These are phyloP conservation scores for Ogataea angusta DNA, from an alignment of 805 yeast species.

Conservation along the genomic window DNA sequence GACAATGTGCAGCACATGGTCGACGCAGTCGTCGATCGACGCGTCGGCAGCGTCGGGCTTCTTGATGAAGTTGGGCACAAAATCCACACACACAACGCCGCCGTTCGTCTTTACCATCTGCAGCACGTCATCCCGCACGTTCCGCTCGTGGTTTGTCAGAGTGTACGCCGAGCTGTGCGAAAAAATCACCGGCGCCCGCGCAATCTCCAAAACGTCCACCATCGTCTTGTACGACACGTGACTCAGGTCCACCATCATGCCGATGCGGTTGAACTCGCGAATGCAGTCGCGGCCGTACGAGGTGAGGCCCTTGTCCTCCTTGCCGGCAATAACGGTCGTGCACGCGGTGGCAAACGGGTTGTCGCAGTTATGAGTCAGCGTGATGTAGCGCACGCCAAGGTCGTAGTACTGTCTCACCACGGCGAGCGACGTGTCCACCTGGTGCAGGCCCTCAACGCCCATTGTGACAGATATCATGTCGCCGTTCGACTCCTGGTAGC, in stretches of 20 bases:
- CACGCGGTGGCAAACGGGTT: conserved; percentile 59
- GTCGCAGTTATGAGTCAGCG: conserved; percentile 54
- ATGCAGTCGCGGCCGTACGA: conserved; percentile 41
- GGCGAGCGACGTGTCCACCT: conserved; percentile 46
- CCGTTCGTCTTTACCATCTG: conserved; percentile 37
- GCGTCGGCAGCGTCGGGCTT: conserved; percentile 23
- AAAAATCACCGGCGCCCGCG: conserved; percentile 47
- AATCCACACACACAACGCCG: conserved; percentile 49
- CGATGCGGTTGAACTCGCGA: conserved; percentile 49
- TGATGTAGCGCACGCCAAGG: conserved; percentile 51
- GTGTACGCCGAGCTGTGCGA: conserved; percentile 46
- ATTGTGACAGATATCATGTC: conserved; percentile 40
- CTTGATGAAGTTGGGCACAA: conserved; percentile 40
- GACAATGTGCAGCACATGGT: conserved; percentile 42
- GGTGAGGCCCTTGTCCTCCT: conserved; percentile 43
- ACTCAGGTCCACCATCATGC: conserved; percentile 51
- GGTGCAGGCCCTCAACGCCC: conserved; percentile 56
- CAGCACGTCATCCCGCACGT: conserved; percentile 48
- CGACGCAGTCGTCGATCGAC: conserved; percentile 46
- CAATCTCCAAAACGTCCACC: conserved; percentile 39
- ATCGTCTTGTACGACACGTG: conserved; percentile 49
- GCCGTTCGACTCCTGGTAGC: conserved; percentile 30
- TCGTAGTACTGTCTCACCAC: conserved; percentile 47
- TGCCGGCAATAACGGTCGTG: conserved; percentile 43
- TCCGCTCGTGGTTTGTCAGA: conserved; percentile 41